phyloP scores from a whole-genome alignment of 83 land plant genomes.

The Thuja plicata region DNA sequence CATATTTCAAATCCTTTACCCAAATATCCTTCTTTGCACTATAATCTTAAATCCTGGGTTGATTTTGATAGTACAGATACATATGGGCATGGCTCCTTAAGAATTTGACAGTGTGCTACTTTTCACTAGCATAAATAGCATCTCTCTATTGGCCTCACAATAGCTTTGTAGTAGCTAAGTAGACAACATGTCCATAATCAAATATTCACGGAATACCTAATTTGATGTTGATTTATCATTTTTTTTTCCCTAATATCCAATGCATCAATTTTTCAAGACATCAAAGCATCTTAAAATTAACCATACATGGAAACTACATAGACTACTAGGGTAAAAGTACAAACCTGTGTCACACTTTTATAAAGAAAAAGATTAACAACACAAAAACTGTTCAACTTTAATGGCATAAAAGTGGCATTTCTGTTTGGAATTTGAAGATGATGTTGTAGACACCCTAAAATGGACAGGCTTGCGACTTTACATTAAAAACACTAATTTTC shows the following conservation, averaged over 20 bases:
- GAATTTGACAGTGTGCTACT: background rate
- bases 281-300: background rate
- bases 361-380: too few relatives aligned
- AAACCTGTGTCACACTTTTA: too few relatives aligned
- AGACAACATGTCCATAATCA: background rate
- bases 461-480: too few relatives aligned
- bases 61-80: background rate
- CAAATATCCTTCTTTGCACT: slow-evolving; percentile 70
- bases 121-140: background rate
- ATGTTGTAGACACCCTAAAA: too few relatives aligned
- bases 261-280: background rate
- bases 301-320: background rate
- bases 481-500: too few relatives aligned
- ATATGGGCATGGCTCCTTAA: background rate
- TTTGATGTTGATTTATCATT: background rate
- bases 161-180: background rate
- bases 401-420: too few relatives aligned
- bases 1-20: slow-evolving; percentile 81
- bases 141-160: background rate
- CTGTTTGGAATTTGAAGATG: too few relatives aligned
- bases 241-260: background rate
- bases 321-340: too few relatives aligned
- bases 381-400: too few relatives aligned
- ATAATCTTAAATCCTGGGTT: slow-evolving; percentile 41
- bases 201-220: background rate